These are phyloP conservation scores for Capronia coronata DNA, from an alignment of 2,329 filamentous ascomycete species.

Conservation along the genomic window DNA sequence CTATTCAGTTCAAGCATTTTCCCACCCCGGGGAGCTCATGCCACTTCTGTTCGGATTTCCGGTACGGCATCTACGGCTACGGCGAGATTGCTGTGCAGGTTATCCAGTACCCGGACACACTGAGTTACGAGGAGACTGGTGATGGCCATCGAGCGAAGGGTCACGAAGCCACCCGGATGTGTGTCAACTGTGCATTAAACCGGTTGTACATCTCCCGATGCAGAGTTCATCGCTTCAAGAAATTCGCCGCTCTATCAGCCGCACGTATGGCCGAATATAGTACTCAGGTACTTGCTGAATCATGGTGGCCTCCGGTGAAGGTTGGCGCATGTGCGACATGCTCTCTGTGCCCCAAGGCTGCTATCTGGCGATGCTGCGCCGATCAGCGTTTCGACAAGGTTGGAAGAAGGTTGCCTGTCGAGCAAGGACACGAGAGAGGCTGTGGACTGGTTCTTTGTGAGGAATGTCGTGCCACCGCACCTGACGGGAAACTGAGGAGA, in stretches of 20 bases:
- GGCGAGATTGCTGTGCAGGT: constrained; percentile 17
- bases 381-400: constrained; percentile 16
- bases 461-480: constrained; percentile 3
- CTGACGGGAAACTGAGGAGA: constrained; percentile 4
- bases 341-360: constrained; percentile 19
- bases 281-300: constrained; percentile 3
- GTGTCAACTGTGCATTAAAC: constrained; percentile 21
- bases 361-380: constrained; percentile 22
- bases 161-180: constrained; percentile 25
- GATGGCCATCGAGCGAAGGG: constrained; percentile 18
- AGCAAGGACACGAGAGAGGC: constrained; percentile 8
- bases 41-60: constrained; percentile 27
- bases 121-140: constrained; percentile 17
- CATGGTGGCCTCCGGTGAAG: constrained; percentile 3
- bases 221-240: constrained; percentile 7
- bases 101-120: constrained; percentile 3
- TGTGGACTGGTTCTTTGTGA: constrained; percentile 25
- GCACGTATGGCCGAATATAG: constrained; percentile 7
- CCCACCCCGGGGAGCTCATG: constrained; percentile 11
- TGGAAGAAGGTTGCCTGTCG: neutral
- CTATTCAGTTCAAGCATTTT: constrained; percentile 25
- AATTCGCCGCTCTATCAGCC: neutral
- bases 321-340: constrained; percentile 15
- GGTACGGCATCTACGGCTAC: constrained; percentile 25
- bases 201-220: constrained; percentile 26